A percentile compares a stretch with the other conserved stretches of the same genome.
phyloP scores from a whole-genome alignment of 2,329 filamentous ascomycete genomes.

The Fusarium circinatum region DNA sequence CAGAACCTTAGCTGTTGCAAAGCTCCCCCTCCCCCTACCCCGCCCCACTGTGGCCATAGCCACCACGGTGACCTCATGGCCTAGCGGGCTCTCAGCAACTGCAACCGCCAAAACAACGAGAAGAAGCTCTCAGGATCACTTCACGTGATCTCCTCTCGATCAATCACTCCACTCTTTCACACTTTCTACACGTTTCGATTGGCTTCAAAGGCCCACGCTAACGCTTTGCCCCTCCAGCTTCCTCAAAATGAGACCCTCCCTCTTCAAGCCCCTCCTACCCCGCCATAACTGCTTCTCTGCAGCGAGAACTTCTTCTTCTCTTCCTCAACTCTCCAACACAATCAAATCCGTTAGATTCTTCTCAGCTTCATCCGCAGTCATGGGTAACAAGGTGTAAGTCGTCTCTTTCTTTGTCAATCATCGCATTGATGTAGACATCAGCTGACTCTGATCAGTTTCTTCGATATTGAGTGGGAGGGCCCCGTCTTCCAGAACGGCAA shows the following conservation, averaged over 20 bases:
- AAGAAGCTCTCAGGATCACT: slow-evolving; percentile 28
- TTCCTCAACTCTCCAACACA: slow-evolving; percentile 55
- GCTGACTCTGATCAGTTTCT: slow-evolving; percentile 63
- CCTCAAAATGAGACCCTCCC: slow-evolving; percentile 57
- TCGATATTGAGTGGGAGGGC: slow-evolving; percentile 79
- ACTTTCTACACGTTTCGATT: slow-evolving; percentile 34
- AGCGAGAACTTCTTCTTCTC: slow-evolving; percentile 55
- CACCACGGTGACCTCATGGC: slow-evolving; percentile 44
- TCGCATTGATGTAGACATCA: slow-evolving; percentile 1
- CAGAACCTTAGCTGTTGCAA: slow-evolving; percentile 23
- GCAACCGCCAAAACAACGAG: slow-evolving; percentile 12
- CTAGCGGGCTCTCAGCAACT: slow-evolving; percentile 7
- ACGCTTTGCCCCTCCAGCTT: slow-evolving; percentile 55
- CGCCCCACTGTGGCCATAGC: slow-evolving; percentile 33
- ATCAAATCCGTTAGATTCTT: slow-evolving; percentile 57
- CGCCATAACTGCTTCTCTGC: slow-evolving; percentile 55
- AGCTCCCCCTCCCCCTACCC: slow-evolving; percentile 24
- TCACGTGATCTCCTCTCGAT: slow-evolving; percentile 46
- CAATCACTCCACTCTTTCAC: slow-evolving; percentile 19
- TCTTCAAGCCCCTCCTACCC: slow-evolving; percentile 60
- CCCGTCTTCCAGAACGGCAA: slow-evolving; percentile 72
- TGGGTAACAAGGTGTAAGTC: slow-evolving; percentile 76
- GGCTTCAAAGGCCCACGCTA: slow-evolving; percentile 48
- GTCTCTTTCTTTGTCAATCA: not conserved
- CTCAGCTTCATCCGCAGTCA: slow-evolving; percentile 71